Evolutionary conservation across 331 rosid genomes (phyloP), one percentile per base, ranked within the genome.

Genomic region (Quercus tomentella): DNA sequence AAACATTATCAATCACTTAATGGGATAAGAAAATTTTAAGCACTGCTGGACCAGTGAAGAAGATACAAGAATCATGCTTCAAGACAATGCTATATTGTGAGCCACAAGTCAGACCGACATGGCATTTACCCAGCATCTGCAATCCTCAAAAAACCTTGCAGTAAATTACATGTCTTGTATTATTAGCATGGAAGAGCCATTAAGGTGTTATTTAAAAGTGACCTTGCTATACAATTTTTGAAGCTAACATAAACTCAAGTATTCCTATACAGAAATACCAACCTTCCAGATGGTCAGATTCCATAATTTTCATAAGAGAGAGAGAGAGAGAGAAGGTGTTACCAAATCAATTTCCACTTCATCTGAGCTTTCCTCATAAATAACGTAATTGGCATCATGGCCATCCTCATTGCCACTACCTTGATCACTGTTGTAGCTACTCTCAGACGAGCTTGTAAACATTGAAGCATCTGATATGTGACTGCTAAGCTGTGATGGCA

Each of bases 331-430:
- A 76, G 73, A 30, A 45, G 7, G 20, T 3, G 12, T 10, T 91
- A 88, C 95, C 91, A 57, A 81, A 85, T 80, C 84, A 83, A 77
- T 62, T 81, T 91, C 96, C 67, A 88, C 87, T 90, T 93, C 99
- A 30, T 96, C 99, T 10, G 99, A 93, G 83, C 98, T 96, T 85
- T 89, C 97, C 83, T 87, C 97, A 76, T 82, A 96, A 56, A 91
- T 61, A 73, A 85, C 87, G 70, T 76, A 87, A 76, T 82, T 81
- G 37, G 81, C 87, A 72, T 91, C 93, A 79, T 85, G 93, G 55
- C 90, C 93, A 84, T 93, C 98, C 89, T 95, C 99, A 25, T 95
- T 93, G 76, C 99, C 98, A 81, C 99, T 95, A 56, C 97, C 98
- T 70, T 90, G 99, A 70, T 93, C 98, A 43, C 97, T 93, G 45